These are phyloP conservation scores for Kandelia obovata DNA, from an alignment of 345 rosid genomes.

Conservation along the genomic window DNA sequence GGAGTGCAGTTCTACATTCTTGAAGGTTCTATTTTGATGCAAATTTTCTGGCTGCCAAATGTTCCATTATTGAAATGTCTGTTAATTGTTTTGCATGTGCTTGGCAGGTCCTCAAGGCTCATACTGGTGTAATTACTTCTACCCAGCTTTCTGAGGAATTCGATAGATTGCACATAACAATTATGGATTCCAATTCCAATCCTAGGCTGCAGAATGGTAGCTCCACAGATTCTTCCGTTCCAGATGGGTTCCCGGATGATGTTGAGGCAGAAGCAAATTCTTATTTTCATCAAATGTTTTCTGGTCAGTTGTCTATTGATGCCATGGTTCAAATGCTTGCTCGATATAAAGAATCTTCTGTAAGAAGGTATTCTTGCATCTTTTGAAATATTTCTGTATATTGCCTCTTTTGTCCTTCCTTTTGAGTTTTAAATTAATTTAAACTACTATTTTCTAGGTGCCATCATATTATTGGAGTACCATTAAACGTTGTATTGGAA, in stretches of 20 bases:
- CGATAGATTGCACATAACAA: constrained; percentile 54
- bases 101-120: constrained; percentile 64
- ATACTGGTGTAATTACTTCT: constrained; percentile 41
- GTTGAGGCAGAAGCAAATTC: constrained; percentile 93
- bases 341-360: constrained; percentile 76
- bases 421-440: neutral
- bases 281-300: constrained; percentile 93
- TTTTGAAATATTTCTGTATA: neutral
- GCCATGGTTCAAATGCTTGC: constrained; percentile 97
- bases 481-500: too few species aligned
- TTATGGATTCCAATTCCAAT: constrained; percentile 52
- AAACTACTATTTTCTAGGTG: too few species aligned
- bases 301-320: constrained; percentile 75
- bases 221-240: constrained; percentile 54
- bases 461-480: too few species aligned
- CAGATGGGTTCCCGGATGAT: constrained; percentile 71
- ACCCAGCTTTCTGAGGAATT: constrained; percentile 64
- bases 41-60: neutral
- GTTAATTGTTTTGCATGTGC: constrained; percentile 3
- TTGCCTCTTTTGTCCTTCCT: neutral
- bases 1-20: constrained; percentile 53
- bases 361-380: constrained; percentile 45
- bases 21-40: constrained; percentile 52
- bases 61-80: neutral
- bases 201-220: constrained; percentile 70